Base-by-base conservation (phyloP, 768 basidiomycete species). In the Boletus coccyginus region DNA sequence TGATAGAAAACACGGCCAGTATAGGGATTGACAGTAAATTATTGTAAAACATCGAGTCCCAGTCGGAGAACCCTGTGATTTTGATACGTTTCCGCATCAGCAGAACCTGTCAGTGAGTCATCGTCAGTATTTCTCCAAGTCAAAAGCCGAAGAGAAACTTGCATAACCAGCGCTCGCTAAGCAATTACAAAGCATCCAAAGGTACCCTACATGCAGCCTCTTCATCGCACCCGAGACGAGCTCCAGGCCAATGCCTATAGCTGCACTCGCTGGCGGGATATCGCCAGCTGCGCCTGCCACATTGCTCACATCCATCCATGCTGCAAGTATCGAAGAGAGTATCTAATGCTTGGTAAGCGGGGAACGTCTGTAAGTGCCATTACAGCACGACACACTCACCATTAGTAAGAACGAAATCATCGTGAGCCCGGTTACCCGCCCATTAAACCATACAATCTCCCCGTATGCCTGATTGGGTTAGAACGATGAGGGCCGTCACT, bases 11-110 rank as follows among this genome's bases (percentile, higher is more conserved):
- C 49, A 92, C 64, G 53, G 81, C 79, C 43, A 99, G 77, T 39
- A 98, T 86, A 6, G 97, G 97, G 63, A 98, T 95, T n/a, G 93
- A 96, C 50, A 98, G 76, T 44, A 98, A 70, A 72, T 98, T 99
- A 77, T 96, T 97, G 78, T 98, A 98, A 75, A 93, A 96, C 94
- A 98, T 98, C 14, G 94, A 88, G 67, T 98, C 96, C 95, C 94
- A 97, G 66, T 99, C 96, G 47, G 94, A 87, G 76, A 98, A 98
- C 19, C 92, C 92, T 16, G 94, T 98, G 41, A 79, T 72, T 76
- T 98, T 98, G 78, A 99, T 98, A 54, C 88, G 83, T 71, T 96
- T 98, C 55, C 97, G 85, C 97, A 99, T 98, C 40, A 91, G 80
- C 47, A 99, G 80, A 39, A 97, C 93, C 94, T 96, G 63, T 47